Evolutionary conservation across 768 basidiomycete genomes (phyloP).

Genomic region (Chiua virens): DNA sequence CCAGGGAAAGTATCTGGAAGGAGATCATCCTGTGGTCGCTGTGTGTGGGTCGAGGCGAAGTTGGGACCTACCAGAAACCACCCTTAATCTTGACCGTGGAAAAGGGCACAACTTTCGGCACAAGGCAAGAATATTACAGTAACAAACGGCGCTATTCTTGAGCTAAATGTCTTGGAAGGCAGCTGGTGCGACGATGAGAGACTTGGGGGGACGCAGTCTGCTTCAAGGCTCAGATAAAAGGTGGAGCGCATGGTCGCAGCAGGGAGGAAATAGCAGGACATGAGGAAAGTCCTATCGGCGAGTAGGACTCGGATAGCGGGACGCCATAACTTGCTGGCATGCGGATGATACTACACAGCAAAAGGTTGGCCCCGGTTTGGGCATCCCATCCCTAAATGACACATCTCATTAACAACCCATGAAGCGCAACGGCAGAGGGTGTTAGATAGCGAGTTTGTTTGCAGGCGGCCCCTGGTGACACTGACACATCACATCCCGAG

Average conservation of each 20-base stretch:
- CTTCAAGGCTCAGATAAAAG: constrained; percentile 28
- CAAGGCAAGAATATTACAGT: constrained; percentile 11
- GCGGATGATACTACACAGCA: constrained; percentile 25
- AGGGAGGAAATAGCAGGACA: constrained; percentile 23
- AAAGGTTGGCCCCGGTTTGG: constrained; percentile 29
- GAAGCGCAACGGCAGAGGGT: constrained; percentile 27
- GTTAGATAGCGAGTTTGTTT: constrained; percentile 24
- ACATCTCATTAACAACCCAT: constrained; percentile 31
- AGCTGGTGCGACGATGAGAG: constrained; percentile 7
- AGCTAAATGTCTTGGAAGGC: not conserved
- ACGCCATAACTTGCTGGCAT: constrained; percentile 15
- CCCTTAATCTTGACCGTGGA: constrained; percentile 30
- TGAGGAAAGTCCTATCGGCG: constrained; percentile 26
- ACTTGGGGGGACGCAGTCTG: constrained; percentile 3
- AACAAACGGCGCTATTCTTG: not conserved
- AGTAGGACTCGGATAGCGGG: constrained; percentile 16
- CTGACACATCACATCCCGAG: constrained; percentile 19
- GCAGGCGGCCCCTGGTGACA: constrained; percentile 18
- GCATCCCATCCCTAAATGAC: constrained; percentile 28
- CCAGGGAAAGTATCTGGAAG: constrained; percentile 5
- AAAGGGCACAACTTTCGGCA: constrained; percentile 20
- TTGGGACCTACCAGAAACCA: constrained; percentile 21
- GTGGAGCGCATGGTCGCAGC: constrained; percentile 25
- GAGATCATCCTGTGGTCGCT: constrained; percentile 24
- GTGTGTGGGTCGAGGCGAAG: constrained; percentile 6